A percentile compares a stretch with the other conserved stretches of the same genome.
Evolutionary conservation across 2,329 filamentous ascomycete genomes (phyloP).

Genomic region (Calycina marina): DNA sequence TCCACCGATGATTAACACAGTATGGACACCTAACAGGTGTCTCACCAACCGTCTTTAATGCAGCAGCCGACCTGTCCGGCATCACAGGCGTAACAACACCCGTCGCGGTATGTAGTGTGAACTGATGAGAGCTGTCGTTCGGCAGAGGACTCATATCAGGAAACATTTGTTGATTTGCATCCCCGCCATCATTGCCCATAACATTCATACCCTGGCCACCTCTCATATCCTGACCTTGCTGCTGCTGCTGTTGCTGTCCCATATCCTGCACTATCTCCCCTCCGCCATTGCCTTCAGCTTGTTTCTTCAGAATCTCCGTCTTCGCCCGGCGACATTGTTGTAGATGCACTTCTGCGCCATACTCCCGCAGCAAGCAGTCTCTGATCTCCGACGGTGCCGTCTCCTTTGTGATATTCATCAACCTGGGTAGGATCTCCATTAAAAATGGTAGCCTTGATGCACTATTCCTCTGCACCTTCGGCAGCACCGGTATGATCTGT

Average conservation of each 20-base stretch:
- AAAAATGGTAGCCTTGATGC: slow-evolving; percentile 34
- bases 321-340: slow-evolving; percentile 22
- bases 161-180: slow-evolving; percentile 10
- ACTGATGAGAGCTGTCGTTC: slow-evolving; percentile 9
- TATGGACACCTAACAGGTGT: slow-evolving; percentile 20
- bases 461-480: slow-evolving; percentile 21
- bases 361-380: slow-evolving; percentile 33
- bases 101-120: slow-evolving; percentile 16
- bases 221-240: slow-evolving; percentile 2
- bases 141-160: slow-evolving; percentile 8
- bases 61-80: slow-evolving; percentile 10
- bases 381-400: slow-evolving; percentile 45
- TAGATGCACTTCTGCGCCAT: slow-evolving; percentile 21
- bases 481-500: slow-evolving; percentile 14
- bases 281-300: slow-evolving; percentile 5
- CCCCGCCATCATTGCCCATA: slow-evolving; percentile 11
- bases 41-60: slow-evolving; percentile 15
- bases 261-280: slow-evolving; percentile 1
- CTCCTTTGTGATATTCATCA: slow-evolving; percentile 42
- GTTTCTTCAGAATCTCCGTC: slow-evolving; percentile 21
- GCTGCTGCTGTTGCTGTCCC: slow-evolving; percentile 2
- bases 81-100: slow-evolving; percentile 17
- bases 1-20: slow-evolving; percentile 21
- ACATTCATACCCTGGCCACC: slow-evolving; percentile 7
- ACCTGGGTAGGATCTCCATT: slow-evolving; percentile 42